Evolutionary conservation across 306 rosid species (phyloP).

Genomic region (Dryas alaskensis): DNA sequence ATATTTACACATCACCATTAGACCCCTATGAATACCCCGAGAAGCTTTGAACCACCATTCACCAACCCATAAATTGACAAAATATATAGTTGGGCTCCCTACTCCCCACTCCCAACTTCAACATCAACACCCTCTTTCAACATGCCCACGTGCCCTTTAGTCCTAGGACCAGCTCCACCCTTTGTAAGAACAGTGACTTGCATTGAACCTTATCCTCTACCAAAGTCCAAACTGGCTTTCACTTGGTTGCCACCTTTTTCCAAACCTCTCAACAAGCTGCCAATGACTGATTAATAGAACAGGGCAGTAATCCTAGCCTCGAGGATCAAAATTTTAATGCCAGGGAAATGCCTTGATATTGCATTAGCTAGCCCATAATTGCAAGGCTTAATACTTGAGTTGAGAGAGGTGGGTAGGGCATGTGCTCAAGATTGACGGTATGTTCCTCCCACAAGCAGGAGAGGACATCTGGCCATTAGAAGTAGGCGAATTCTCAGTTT

Average conservation of each 20-base stretch:
- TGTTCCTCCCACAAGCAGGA: slow-evolving; percentile 53
- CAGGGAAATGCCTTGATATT: not conserved
- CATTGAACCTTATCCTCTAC: not conserved
- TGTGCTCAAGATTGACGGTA: slow-evolving; percentile 49
- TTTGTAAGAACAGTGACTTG: not conserved
- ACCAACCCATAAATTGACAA: not conserved
- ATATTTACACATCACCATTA: slow-evolving; percentile 7
- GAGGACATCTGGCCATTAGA: slow-evolving; percentile 44
- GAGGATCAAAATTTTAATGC: not conserved
- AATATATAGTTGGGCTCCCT: not conserved
- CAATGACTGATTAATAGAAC: not conserved
- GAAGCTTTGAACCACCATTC: not conserved
- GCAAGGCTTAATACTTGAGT: slow-evolving; percentile 38
- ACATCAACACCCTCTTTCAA: not conserved
- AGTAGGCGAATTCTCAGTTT: slow-evolving; percentile 35
- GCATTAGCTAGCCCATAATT: not conserved
- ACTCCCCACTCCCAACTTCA: not conserved
- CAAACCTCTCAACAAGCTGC: not conserved
- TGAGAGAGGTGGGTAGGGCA: slow-evolving; percentile 49
- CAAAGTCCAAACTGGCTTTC: not conserved
- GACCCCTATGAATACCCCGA: not conserved
- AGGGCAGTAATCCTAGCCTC: not conserved
- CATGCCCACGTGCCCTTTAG: not conserved
- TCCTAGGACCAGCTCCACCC: not conserved
- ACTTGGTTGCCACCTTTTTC: not conserved